Base-by-base conservation (phyloP, 1,284 basidiomycete genomes). In the Apiotrichum sp. region DNA sequence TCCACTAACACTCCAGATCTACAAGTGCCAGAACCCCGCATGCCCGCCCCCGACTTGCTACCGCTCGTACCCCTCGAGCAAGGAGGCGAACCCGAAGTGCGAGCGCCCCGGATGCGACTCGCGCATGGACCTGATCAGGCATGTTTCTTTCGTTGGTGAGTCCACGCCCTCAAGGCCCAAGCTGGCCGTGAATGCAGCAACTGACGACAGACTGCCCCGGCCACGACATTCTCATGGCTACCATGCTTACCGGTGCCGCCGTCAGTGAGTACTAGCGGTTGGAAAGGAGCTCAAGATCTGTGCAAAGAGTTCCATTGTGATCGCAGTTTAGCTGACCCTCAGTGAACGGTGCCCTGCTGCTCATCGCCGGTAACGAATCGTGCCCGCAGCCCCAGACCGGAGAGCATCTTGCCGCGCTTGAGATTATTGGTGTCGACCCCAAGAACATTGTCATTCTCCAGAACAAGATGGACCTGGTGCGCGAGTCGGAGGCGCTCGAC, bases 361-460 rank as follows among this genome's bases (percentile, higher is more conserved):
- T 98, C 49, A 86, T 98, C 60, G 95, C 95, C 32, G 95, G 89
- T 52, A 98, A 98, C 79, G 95, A 98, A 80, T 89, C 92, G 8
- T 98, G 95, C 78, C 95, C 95, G 1, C 96, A 98, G 75, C 96
- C 96, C 1, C 96, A 98, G 78, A 98, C 96, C 13, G 93, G 89
- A 14, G 96, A 98, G 78, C 96, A 98, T 81, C 79, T 98, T 57
- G 96, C 96, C 36, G 95, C 96, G 4, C 91, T 98, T 54, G 95
- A 98, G 78, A 98, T 98, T 77, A 98, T 98, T 92, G 75, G 75
- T 56, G 95, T 96, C 78, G 83, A 98, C 62, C 71, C 71, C 31
- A 86, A 97, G 73, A 88, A 98, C 75, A 96, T 98, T 73, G 93
- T 98, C 77, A 98, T 98, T 63, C 79, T 98, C 47, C 96, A 98